A percentile compares a stretch with the other conserved stretches of the same genome.
Evolutionary conservation across 2,329 filamentous ascomycete genomes (phyloP).

Genomic region (Dactylonectria estremocensis): DNA sequence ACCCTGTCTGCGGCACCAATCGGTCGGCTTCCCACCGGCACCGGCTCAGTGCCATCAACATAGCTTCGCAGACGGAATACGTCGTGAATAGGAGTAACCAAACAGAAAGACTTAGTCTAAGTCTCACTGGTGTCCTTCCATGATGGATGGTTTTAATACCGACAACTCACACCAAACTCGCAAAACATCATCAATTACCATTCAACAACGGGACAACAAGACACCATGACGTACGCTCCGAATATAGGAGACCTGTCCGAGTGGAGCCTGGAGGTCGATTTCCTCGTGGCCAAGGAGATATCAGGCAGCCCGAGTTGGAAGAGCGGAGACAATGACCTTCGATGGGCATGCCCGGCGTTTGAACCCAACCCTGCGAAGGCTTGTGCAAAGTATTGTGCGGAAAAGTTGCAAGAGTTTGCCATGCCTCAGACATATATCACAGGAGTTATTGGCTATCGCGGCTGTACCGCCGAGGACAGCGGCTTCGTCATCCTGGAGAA

Average conservation of each 20-base stretch:
- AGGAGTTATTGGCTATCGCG: conserved; percentile 31
- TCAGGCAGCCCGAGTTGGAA: neutral
- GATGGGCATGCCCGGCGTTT: conserved; percentile 40
- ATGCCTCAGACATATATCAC: neutral
- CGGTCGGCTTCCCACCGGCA: neutral
- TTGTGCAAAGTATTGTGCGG: conserved; percentile 32
- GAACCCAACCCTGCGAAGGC: conserved; percentile 24
- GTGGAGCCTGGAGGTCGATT: conserved; percentile 44
- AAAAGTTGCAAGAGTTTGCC: conserved; percentile 10
- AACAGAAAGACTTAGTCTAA: neutral
- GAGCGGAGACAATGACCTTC: neutral
- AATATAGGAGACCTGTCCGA: conserved; percentile 17
- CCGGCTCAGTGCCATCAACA: neutral
- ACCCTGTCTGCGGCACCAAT: conserved; percentile 7
- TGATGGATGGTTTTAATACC: neutral
- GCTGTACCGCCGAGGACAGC: neutral
- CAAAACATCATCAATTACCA: neutral
- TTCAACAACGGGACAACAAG: neutral
- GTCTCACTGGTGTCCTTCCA: neutral
- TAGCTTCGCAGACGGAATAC: neutral
- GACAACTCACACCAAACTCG: neutral
- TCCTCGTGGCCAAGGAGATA: conserved; percentile 43
- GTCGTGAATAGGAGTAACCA: neutral
- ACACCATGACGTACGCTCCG: neutral
- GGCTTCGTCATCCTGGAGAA: conserved; percentile 3